Evolutionary conservation across 1,139 yeast genomes (phyloP).

Genomic region (Yamadazyma dushanensis): DNA sequence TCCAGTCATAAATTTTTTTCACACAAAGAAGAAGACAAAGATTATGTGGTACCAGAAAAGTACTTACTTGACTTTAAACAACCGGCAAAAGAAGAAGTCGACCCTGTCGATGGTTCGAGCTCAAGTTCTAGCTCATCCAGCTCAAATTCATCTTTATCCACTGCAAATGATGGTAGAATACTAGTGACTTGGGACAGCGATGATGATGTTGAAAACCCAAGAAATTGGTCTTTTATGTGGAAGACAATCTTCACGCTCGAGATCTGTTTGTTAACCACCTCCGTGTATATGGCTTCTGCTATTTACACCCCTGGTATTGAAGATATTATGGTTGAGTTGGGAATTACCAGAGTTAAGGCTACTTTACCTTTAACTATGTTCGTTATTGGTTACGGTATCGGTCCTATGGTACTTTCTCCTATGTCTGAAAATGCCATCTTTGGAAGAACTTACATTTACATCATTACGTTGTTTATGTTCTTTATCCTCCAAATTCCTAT

Average conservation of each 20-base stretch:
- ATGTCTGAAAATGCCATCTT: conserved; percentile 50
- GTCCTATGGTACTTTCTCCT: conserved; percentile 57
- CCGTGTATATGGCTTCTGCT: conserved; percentile 31
- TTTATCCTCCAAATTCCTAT: conserved; percentile 36
- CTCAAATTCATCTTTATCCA: not conserved
- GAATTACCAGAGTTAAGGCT: conserved; percentile 41
- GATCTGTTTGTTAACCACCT: conserved; percentile 24
- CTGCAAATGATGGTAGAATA: conserved; percentile 1
- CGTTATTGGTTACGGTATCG: conserved; percentile 57
- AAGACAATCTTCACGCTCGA: conserved; percentile 22
- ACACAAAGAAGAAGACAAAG: conserved; percentile 33
- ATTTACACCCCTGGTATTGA: conserved; percentile 32
- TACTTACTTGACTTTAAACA: conserved; percentile 17
- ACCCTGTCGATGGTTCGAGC: not conserved
- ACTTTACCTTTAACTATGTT: conserved; percentile 39
- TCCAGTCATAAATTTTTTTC: conserved; percentile 29
- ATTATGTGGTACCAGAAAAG: conserved; percentile 34
- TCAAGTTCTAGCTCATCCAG: not conserved
- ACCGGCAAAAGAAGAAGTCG: not conserved
- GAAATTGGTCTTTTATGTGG: conserved; percentile 25
- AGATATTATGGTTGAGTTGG: conserved; percentile 41
- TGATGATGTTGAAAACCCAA: conserved; percentile 33
- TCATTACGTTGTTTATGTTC: conserved; percentile 31
- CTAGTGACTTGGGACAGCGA: conserved; percentile 16
- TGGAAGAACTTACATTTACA: conserved; percentile 50